A percentile compares a stretch with the other conserved stretches of the same genome.
Conservation (phyloP, 768 basidiomycete genomes). For the Cubamyces sp. region DNA sequence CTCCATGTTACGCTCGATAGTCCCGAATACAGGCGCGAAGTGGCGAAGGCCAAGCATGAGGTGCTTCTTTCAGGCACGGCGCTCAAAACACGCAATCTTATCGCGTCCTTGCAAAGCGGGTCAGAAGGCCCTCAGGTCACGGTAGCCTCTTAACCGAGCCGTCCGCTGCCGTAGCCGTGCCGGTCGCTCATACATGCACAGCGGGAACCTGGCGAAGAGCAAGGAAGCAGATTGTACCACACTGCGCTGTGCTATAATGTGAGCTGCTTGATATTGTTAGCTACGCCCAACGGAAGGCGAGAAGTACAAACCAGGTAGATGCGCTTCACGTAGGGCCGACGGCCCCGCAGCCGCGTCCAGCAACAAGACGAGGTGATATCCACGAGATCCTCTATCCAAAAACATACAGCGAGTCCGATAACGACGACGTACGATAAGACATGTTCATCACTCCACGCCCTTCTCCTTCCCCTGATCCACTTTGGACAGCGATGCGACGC, state of each 20-base stretch:
- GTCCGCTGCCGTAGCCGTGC: background rate
- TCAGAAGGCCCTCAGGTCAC: too few relatives aligned
- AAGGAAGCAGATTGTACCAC: too few relatives aligned
- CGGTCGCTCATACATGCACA: too few relatives aligned
- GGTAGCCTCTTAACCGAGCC: background rate
- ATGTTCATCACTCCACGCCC: conserved; percentile 1
- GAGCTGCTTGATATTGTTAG: too few relatives aligned
- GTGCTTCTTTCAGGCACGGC: conserved; percentile 21
- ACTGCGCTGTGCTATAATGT: too few relatives aligned
- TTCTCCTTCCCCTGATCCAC: conserved; percentile 21
- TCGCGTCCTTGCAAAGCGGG: background rate
- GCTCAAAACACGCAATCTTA: conserved; percentile 18
- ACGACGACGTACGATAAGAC: background rate
- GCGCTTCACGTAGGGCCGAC: too few relatives aligned
- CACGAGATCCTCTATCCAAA: background rate
- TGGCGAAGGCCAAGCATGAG: conserved; percentile 7
- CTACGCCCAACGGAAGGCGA: too few relatives aligned
- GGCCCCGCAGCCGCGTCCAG: too few relatives aligned
- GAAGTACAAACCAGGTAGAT: too few relatives aligned
- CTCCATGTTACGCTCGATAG: too few relatives aligned
- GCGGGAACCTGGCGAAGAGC: too few relatives aligned
- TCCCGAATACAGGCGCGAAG: background rate
- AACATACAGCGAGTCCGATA: background rate
- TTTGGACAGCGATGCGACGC: background rate
- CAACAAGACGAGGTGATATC: too few relatives aligned